phyloP scores from a whole-genome alignment of 2,329 filamentous ascomycete species.

The Hymenoscyphus albidus region DNA sequence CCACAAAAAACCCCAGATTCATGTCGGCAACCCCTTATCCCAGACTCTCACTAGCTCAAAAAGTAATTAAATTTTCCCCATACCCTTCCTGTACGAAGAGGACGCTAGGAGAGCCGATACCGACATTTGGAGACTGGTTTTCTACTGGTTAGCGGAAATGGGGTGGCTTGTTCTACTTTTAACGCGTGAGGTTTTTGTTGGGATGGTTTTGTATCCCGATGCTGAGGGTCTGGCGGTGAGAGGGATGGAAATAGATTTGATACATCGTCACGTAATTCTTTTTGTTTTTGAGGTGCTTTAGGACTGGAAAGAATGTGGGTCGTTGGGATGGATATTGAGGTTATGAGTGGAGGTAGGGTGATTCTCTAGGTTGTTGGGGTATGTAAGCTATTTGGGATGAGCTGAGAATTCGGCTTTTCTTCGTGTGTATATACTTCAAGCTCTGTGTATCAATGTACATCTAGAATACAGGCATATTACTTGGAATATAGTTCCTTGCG shows the following conservation, averaged over 20 bases:
- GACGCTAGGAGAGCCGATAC: constrained; percentile 1
- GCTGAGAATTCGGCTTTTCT: no score
- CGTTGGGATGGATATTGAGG: not conserved
- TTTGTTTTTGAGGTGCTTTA: not conserved
- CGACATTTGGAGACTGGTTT: not conserved
- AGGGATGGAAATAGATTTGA: not conserved
- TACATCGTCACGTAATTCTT: no score
- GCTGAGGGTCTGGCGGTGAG: not conserved
- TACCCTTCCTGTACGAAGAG: not conserved
- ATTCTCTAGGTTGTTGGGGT: not conserved
- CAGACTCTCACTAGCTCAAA: not conserved
- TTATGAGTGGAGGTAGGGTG: not conserved
- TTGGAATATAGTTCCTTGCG: no score
- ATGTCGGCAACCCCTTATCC: not conserved
- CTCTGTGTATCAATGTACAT: no score
- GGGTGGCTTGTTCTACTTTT: not conserved
- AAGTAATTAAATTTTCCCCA: not conserved
- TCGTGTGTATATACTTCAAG: no score
- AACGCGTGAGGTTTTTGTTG: not conserved
- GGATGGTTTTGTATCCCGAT: not conserved
- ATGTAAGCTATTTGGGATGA: not conserved
- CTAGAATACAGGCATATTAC: no score
- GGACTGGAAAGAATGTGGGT: not conserved
- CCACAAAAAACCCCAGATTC: not conserved
- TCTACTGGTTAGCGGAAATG: not conserved